These are phyloP conservation scores for Botrytis byssoidea DNA, from an alignment of 2,329 filamentous ascomycete genomes.

Conservation along the genomic window DNA sequence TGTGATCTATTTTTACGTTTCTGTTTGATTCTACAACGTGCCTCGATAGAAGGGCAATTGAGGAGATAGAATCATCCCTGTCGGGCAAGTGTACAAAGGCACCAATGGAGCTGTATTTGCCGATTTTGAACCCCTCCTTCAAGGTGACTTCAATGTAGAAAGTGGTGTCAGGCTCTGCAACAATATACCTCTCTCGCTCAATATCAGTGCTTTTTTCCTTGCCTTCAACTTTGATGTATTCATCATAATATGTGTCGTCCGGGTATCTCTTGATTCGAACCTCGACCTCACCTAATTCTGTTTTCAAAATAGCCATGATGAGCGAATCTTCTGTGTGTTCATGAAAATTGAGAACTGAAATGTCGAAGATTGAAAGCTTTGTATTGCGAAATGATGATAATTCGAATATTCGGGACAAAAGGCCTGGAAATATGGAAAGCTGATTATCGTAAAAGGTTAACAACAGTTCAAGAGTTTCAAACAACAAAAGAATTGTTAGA, in stretches of 20 bases:
- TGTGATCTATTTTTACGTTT: too few relatives aligned
- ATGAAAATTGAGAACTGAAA: background rate
- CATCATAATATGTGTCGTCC: conserved; percentile 14
- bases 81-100: background rate
- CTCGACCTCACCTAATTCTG: background rate
- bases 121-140: conserved; percentile 8
- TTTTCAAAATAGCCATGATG: conserved; percentile 1
- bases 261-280: conserved; percentile 13
- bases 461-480: background rate
- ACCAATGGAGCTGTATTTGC: background rate
- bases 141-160: conserved; percentile 17
- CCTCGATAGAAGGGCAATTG: too few relatives aligned
- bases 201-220: background rate
- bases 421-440: too few relatives aligned
- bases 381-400: background rate
- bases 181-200: conserved; percentile 4
- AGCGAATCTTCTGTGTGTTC: background rate
- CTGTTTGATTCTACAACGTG: too few relatives aligned
- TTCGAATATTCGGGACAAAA: background rate
- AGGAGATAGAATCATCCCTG: too few relatives aligned
- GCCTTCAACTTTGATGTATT: conserved; percentile 15
- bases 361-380: too few relatives aligned
- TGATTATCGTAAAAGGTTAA: too few relatives aligned
- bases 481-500: background rate
- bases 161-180: conserved; percentile 3